phyloP scores from a whole-genome alignment of 1,284 basidiomycete genomes.

The Ustilago shanxiensis region DNA sequence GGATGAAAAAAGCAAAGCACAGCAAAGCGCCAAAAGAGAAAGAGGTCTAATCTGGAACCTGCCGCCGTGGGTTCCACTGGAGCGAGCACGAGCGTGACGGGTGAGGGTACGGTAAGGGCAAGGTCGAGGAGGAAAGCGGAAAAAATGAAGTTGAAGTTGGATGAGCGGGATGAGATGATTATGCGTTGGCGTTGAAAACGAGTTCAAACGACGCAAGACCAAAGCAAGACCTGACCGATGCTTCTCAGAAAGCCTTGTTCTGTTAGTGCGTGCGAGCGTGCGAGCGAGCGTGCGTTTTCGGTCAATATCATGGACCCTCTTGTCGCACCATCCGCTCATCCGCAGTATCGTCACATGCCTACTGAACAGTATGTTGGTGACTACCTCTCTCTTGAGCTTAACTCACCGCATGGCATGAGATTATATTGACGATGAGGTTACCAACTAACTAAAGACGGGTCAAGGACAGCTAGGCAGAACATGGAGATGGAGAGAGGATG shows the following conservation, averaged over 20 bases:
- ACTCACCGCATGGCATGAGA: neutral
- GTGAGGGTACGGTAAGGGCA: neutral
- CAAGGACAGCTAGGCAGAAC: neutral
- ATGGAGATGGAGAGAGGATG: neutral
- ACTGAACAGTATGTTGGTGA: neutral
- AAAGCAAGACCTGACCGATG: neutral
- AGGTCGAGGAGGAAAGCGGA: neutral
- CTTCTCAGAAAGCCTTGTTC: conserved; percentile 3
- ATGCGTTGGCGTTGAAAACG: conserved; percentile 22
- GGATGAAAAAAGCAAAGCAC: conserved; percentile 21
- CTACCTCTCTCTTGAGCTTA: neutral
- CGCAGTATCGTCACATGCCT: neutral
- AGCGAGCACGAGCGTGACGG: conserved; percentile 9
- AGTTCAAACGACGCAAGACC: conserved; percentile 9
- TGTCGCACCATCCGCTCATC: neutral
- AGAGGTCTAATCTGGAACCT: conserved; percentile 16
- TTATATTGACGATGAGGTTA: neutral
- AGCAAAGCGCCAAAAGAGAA: no score
- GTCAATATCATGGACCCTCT: conserved; percentile 1
- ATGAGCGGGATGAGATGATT: conserved; percentile 9
- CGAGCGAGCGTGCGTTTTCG: neutral
- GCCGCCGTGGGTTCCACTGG: neutral
- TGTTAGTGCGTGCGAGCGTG: no score
- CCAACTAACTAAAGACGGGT: no score
- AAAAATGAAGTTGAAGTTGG: no score